Base-by-base conservation (phyloP, 768 basidiomycete genomes). In the Amanita thiersii region DNA sequence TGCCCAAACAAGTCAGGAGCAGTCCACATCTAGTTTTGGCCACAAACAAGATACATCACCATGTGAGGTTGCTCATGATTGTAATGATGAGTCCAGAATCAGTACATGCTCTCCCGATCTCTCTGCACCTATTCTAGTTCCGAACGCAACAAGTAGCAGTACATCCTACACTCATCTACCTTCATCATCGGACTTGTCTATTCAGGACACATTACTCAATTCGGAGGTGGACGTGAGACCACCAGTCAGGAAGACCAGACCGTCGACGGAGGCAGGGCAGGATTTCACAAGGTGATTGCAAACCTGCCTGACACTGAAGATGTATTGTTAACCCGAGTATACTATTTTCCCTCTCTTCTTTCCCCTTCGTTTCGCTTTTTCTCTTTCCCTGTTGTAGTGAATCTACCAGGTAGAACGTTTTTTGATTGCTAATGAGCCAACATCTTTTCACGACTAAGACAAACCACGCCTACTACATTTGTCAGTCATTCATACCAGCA, bases 111-210 rank as follows among this genome's bases (percentile, higher is more conserved):
- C 4, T 14, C 35, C 17, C 45, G 19, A 24, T 15, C 36, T 44
- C 3, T 26, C 32, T 23, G 24, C 43, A 35, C 44, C 46, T 28
- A 46, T 47, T 28, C 41, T 37, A 38, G 51, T 39, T 15, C 39
- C 45, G 21, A 52, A 50, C 44, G 36, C 52, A 17, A 43, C 39
- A 5, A 21, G 44, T 26, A 28, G 46, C 12, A 52, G 57, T 19
- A 47, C 56, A 31, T 54, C 59, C 43, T 74, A 70, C 50, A 68
- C 66, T 42, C 55, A 60, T 35, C 56, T 72, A 28, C 65, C 65
- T 29, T 72, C 73, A 38, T 68, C 70, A 20, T 66, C 66, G 3
- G 70, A 69, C 36, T 70, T 66, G 14, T 40, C 64, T 31, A 59
- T 58, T 17, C 60, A 62, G 50, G 65, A 64, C 49, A 68, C 65